Conservation (phyloP, 345 rosid species). For the Hibiscus trionum region DNA sequence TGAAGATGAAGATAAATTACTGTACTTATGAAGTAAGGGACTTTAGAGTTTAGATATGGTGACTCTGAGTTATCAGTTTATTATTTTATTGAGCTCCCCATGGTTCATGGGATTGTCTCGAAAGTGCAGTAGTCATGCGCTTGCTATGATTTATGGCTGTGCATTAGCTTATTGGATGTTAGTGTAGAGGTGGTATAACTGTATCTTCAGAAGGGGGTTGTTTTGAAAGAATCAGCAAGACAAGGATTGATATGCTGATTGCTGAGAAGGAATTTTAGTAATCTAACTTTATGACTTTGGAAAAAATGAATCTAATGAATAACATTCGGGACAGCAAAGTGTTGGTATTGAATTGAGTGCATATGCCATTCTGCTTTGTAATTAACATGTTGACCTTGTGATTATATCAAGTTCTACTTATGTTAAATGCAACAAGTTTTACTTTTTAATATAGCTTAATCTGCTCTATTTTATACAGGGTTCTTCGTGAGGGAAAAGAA, state of each 20-base stretch:
- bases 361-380: neutral
- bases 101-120: neutral
- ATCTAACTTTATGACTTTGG: neutral
- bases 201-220: neutral
- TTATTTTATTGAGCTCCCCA: neutral
- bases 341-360: neutral
- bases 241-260: neutral
- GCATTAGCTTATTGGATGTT: neutral
- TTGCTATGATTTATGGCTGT: neutral
- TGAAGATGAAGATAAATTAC: neutral
- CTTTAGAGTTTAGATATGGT: neutral
- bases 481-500: slow-evolving; percentile 68
- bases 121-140: neutral
- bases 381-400: neutral
- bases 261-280: neutral
- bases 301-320: neutral
- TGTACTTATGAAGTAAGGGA: neutral
- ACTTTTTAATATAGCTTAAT: neutral
- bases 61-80: neutral
- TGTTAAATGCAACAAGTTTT: neutral
- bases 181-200: neutral
- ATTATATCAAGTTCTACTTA: neutral
- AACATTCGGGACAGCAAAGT: neutral
- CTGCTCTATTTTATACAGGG: slow-evolving; percentile 22
- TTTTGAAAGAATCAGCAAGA: neutral